Evolutionary conservation across 2,329 filamentous ascomycete species (phyloP).

Genomic region (Raffaelea ambrosiae): DNA sequence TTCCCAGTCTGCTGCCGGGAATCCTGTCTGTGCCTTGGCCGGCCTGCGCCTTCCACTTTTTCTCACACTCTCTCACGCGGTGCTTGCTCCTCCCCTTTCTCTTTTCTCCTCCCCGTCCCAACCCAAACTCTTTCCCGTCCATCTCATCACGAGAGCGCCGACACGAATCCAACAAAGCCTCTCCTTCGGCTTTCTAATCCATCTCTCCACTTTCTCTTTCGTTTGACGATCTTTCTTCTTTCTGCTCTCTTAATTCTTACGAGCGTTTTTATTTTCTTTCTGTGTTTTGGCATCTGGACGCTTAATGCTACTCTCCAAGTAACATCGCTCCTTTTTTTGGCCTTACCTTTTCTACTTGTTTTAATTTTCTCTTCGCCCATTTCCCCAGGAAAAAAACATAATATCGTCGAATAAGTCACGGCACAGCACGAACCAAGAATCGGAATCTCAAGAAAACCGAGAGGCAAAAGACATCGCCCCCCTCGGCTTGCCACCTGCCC

Average conservation of each 20-base stretch:
- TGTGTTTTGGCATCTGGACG: background rate
- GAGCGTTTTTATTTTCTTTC: background rate
- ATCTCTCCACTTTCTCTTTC: background rate
- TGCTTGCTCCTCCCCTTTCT: background rate
- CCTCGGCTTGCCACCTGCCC: too few species aligned
- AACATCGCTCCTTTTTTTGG: background rate
- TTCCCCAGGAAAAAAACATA: background rate
- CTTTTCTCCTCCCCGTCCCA: background rate
- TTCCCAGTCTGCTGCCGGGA: background rate
- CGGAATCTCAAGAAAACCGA: too few species aligned
- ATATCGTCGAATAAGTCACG: too few species aligned
- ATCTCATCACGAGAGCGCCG: background rate
- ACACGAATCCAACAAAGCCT: too few species aligned
- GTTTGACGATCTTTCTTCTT: background rate
- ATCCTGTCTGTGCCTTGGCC: too few species aligned
- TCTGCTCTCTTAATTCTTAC: background rate
- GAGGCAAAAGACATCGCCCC: too few species aligned
- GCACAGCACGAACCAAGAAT: too few species aligned
- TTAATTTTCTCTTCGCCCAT: background rate
- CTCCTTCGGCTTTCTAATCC: background rate
- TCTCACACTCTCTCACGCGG: background rate
- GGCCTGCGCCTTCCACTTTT: background rate
- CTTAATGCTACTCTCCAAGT: background rate
- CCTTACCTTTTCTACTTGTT: background rate
- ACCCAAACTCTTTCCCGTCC: background rate